Percentiles rank a stretch among this genome's conserved stretches.
Conservation (phyloP, 352 stramenopile species). For the Phytopythium ostracodes region DNA sequence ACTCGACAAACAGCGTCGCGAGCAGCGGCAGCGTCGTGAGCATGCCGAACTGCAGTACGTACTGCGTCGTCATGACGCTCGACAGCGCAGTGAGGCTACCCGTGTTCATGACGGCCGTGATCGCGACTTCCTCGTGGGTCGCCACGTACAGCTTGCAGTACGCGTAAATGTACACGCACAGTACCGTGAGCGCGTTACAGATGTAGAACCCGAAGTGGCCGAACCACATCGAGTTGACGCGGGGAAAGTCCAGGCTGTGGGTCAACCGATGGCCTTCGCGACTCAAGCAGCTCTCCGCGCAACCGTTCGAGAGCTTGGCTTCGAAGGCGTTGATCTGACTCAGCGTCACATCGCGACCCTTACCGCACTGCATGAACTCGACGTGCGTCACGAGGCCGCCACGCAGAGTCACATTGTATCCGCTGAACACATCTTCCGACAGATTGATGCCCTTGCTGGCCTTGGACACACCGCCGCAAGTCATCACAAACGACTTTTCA, state of each 20-base stretch:
- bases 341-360: constrained; percentile 83
- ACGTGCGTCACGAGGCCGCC: constrained; percentile 78
- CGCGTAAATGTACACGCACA: constrained; percentile 85
- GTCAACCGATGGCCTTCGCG: constrained; percentile 79
- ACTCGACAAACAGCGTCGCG: constrained; percentile 75
- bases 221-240: constrained; percentile 89
- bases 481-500: constrained; percentile 86
- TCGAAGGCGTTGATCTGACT: constrained; percentile 89
- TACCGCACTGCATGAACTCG: constrained; percentile 89
- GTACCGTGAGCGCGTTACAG: constrained; percentile 79
- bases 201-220: constrained; percentile 89
- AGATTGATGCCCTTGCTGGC: constrained; percentile 87
- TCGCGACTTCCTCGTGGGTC: constrained; percentile 61
- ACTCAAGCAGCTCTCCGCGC: constrained; percentile 75
- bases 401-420: constrained; percentile 81
- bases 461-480: constrained; percentile 79
- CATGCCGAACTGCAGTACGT: constrained; percentile 85
- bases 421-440: constrained; percentile 88
- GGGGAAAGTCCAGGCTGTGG: constrained; percentile 77
- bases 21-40: constrained; percentile 79
- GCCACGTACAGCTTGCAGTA: constrained; percentile 83
- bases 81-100: constrained; percentile 59
- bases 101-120: constrained; percentile 53
- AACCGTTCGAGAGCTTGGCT: constrained; percentile 84
- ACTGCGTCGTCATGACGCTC: constrained; percentile 84